Conservation (phyloP, 2,329 filamentous ascomycete species). For the Fusarium metavorans region DNA sequence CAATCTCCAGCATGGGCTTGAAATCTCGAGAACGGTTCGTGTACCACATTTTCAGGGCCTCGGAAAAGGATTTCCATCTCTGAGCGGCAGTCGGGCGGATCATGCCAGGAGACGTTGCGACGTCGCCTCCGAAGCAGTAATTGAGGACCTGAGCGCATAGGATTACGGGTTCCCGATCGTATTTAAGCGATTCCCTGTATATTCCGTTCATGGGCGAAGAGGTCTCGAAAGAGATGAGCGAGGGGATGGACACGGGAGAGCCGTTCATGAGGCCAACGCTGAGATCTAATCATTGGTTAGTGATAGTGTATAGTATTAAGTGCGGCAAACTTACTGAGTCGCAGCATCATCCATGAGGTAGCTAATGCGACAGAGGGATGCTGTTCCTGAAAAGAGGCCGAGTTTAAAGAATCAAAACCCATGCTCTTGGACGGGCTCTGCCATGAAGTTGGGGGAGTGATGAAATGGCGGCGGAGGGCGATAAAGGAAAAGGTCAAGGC, state of each 20-base stretch:
- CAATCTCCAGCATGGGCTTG: conserved; percentile 50
- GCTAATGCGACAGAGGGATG: conserved; percentile 28
- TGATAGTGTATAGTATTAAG: neutral
- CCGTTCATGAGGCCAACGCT: conserved; percentile 45
- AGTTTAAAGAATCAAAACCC: conserved; percentile 27
- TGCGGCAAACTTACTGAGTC: conserved; percentile 39
- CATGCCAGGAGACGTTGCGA: conserved; percentile 16
- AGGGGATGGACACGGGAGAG: conserved; percentile 42
- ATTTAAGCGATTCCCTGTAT: conserved; percentile 36
- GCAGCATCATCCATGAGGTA: conserved; percentile 42
- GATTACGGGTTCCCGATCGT: conserved; percentile 45
- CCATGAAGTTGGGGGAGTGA: conserved; percentile 35
- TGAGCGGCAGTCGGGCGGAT: conserved; percentile 37
- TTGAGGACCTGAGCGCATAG: conserved; percentile 52
- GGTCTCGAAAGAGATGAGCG: conserved; percentile 30
- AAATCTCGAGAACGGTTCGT: conserved; percentile 47
- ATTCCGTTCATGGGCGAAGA: conserved; percentile 34
- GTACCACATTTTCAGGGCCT: conserved; percentile 51
- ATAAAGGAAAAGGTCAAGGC: conserved; percentile 27
- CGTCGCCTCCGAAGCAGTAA: conserved; percentile 41
- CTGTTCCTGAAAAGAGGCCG: conserved; percentile 27
- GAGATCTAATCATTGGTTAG: conserved; percentile 37
- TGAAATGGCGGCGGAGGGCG: conserved; percentile 28
- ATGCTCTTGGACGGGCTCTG: conserved; percentile 30
- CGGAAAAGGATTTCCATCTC: conserved; percentile 47